Base-by-base conservation (phyloP, 495 filamentous ascomycete species). In the Immersiella caudata region DNA sequence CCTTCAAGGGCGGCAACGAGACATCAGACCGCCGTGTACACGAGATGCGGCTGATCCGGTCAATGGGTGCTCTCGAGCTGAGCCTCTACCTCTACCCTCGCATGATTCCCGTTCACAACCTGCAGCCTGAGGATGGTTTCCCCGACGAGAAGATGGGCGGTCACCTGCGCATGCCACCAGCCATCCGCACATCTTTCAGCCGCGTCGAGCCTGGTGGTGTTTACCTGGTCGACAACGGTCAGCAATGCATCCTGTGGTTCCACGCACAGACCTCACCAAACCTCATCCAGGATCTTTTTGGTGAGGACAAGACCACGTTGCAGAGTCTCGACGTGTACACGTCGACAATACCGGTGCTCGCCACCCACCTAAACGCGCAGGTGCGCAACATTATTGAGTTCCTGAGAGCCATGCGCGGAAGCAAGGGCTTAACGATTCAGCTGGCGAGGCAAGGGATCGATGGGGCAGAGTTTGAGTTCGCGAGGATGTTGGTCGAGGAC, bases 221-320 rank as follows among this genome's bases (percentile, higher is more conserved):
- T n/a, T 99, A 98, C 76, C 78, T 99, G 14, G 88, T 98, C n/a
- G 95, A 99, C 73, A 97, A 97, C 75, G 95, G 96, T 5, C 96
- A 98, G 77, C 85, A 89, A 62, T 89, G 91, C 68, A 82, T 97
- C 33, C 81, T 99, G 25, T 99, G 95, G 95, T 81, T 98, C 68
- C 95, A 99, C 84, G 88, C 79, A 71, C 89, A 80, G 85, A 90
- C 74, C 64, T 91, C 76, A 73, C 87, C 80, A 20, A 97, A 97
- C 75, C 84, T 99, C 8, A 83, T 99, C 27, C 85, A 88, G 64
- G 95, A 99, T 67, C 86, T 99, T 2, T 98, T 99, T 73, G 95
- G 95, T 14, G 86, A 89, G 52, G 91, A 85, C 26, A 84, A 89
- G 57, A 86, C 84, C 61, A 87, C 79, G n/a, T 86, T 97, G 35